These are phyloP conservation scores for Mesostigma viride DNA, from an alignment of 139 green algal species.

Conservation along the genomic window DNA sequence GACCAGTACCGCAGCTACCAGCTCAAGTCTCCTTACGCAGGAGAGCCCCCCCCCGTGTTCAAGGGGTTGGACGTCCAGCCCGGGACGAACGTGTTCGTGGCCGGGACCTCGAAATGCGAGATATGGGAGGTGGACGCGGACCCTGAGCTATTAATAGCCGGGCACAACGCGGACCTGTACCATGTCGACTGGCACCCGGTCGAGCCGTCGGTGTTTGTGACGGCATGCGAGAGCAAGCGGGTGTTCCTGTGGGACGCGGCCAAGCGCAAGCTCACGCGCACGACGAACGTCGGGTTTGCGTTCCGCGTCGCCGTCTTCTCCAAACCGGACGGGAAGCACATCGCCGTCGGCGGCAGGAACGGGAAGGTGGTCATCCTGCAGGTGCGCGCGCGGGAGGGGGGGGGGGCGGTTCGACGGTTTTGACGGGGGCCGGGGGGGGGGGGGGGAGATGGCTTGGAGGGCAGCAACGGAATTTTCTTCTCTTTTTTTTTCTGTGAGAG, in stretches of 20 bases:
- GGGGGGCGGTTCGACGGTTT: too few species aligned
- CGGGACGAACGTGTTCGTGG: slow-evolving; percentile 6
- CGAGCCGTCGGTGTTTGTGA: slow-evolving; percentile 40
- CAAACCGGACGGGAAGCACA: slow-evolving; percentile 41
- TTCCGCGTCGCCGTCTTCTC: slow-evolving; percentile 28
- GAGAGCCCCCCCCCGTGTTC: slow-evolving; percentile 3
- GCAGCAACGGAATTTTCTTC: too few species aligned
- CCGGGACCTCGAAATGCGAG: slow-evolving; percentile 37
- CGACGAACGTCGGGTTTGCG: background rate
- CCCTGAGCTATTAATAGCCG: background rate
- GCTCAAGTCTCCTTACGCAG: background rate
- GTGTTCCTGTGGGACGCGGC: slow-evolving; percentile 38
- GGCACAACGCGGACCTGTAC: slow-evolving; percentile 16
- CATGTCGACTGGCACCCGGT: slow-evolving; percentile 8
- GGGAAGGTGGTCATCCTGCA: too few species aligned
- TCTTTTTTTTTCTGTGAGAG: too few species aligned
- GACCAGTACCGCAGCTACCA: too few species aligned
- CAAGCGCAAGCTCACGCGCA: slow-evolving; percentile 6
- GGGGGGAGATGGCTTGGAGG: too few species aligned
- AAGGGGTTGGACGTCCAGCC: slow-evolving; percentile 16
- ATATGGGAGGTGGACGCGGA: slow-evolving; percentile 40
- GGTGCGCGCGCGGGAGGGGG: too few species aligned
- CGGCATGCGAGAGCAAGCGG: slow-evolving; percentile 16
- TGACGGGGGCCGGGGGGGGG: too few species aligned
- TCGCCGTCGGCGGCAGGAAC: slow-evolving; percentile 36